Base-by-base conservation (phyloP, 2,329 filamentous ascomycete genomes). In the Botrytis cinerea region DNA sequence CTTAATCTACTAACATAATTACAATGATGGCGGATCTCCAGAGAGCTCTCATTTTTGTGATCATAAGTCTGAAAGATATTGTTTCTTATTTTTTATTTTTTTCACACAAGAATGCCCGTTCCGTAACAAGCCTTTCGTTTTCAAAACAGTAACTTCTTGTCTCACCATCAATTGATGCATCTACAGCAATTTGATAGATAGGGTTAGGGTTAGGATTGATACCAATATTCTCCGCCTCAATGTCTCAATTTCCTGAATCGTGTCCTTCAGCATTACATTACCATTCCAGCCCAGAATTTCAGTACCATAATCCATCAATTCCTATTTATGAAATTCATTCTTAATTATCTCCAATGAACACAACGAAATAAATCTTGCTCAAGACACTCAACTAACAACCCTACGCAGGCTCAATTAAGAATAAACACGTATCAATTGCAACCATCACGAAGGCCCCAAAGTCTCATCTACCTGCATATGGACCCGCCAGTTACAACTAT, bases 181-280 rank as follows among this genome's bases (percentile, higher is more conserved):
- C 22, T 12, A 38, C 35, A 38, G 7, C 35, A 7, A 38, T 38
- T 38, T 38, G 35, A 38, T 38, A 38, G 35, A 38, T 38, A 38
- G 35, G 35, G 35, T 38, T 38, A 38, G 35, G 35, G 5, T 38
- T 38, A 38, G 35, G 35, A 6, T 38, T 38, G 7, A 38, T 38
- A 38, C 5, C 7, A 38, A 7, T 22, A 10, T 2, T 51, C 10
- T n/a, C 10, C 10, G 25, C 10, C 5, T 5, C 2, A n/a, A 14
- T n/a, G 4, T 5, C 22, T n/a, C 48, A n/a, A 1, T 51, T n/a
- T 5, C 0, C 12, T 51, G 2, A n/a, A n/a, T n/a, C 25, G 10
- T 4, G 25, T 51, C 25, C 25, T 51, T n/a, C 48, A 4, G 48
- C 48, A 51, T n/a, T 14, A 14, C 2, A 51, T 25, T n/a, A 6